Percentiles rank a stretch among this genome's conserved stretches.
Conservation (phyloP, 1,284 basidiomycete genomes). For the Sporisorium graminicola region DNA sequence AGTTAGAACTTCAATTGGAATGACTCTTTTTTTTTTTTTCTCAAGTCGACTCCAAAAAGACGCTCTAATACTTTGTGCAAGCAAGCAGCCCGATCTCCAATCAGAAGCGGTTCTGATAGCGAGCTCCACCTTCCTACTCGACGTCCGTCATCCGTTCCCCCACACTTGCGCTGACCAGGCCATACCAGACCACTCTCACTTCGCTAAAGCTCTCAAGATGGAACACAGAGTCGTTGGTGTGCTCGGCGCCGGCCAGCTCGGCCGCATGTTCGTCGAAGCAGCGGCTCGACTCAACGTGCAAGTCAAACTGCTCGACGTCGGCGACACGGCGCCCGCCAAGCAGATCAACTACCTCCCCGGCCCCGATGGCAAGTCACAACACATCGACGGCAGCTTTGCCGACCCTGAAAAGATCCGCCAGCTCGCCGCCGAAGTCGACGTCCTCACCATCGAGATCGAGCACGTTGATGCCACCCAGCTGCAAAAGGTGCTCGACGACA, state of each 20-base stretch:
- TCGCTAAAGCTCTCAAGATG: conserved; percentile 31
- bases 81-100: too few relatives aligned
- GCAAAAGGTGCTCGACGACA: conserved; percentile 69
- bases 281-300: conserved; percentile 89
- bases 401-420: conserved; percentile 83
- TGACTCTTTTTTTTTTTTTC: background rate
- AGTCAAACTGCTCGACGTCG: conserved; percentile 88
- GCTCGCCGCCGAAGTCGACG: conserved; percentile 84
- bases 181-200: background rate
- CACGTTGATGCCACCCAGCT: conserved; percentile 89
- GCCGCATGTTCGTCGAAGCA: conserved; percentile 94
- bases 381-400: conserved; percentile 90
- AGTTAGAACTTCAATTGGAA: background rate
- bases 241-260: conserved; percentile 91
- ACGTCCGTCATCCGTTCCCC: conserved; percentile 5
- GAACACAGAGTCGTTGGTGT: conserved; percentile 60
- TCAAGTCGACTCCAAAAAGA: background rate
- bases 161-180: background rate
- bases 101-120: conserved; percentile 5
- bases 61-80: background rate
- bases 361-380: conserved; percentile 70
- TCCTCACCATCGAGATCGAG: conserved; percentile 97
- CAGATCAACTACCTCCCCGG: conserved; percentile 75
- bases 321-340: conserved; percentile 86
- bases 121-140: background rate